Conservation (phyloP, 1,284 basidiomycete species). For the Cryptococcus sp. region DNA sequence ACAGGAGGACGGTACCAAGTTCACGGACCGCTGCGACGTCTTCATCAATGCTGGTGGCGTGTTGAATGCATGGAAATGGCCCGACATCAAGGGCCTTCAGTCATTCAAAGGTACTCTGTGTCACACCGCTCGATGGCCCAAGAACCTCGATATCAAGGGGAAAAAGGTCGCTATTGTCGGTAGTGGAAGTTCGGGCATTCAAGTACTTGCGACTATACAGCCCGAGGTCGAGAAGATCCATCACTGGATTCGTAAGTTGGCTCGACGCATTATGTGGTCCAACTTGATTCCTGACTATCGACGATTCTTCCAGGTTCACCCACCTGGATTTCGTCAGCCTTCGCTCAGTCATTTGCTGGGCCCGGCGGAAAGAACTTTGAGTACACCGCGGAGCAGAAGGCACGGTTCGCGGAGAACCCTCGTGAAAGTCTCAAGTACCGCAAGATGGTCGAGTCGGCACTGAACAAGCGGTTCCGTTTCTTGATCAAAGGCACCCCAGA, state of each 20-base stretch:
- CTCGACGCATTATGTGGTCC: not conserved
- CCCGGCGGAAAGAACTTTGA: conserved; percentile 26
- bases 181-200: conserved; percentile 27
- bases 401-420: conserved; percentile 24
- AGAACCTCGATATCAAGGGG: conserved; percentile 20
- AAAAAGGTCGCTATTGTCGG: conserved; percentile 21
- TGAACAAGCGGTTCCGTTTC: conserved; percentile 35
- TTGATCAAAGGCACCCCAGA: conserved; percentile 27
- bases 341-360: conserved; percentile 29
- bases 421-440: conserved; percentile 30
- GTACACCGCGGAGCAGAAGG: conserved; percentile 37
- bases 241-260: conserved; percentile 25
- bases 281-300: not conserved
- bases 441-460: conserved; percentile 34
- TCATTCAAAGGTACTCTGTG: conserved; percentile 33
- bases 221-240: conserved; percentile 30
- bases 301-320: conserved; percentile 22
- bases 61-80: conserved; percentile 40
- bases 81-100: conserved; percentile 34
- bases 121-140: conserved; percentile 35
- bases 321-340: conserved; percentile 36
- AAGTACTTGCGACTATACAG: conserved; percentile 27
- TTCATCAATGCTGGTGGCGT: conserved; percentile 40
- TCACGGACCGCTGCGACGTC: conserved; percentile 35
- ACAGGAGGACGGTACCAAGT: conserved; percentile 12